Conservation (phyloP, 2,329 filamentous ascomycete genomes). For the Fusarium camptoceras region DNA sequence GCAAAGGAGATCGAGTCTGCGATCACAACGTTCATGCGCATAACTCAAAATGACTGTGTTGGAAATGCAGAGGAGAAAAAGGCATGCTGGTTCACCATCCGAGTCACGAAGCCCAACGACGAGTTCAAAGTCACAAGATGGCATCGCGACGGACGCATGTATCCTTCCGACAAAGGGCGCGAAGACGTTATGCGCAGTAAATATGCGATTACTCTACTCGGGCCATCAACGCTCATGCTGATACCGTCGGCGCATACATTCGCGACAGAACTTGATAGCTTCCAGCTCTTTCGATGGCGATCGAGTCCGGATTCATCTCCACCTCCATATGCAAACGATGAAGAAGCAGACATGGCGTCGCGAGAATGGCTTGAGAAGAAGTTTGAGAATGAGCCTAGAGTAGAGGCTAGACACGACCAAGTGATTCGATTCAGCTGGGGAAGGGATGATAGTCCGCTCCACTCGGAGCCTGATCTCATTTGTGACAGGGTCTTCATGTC, state of each 20-base stretch:
- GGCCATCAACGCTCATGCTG: conserved; percentile 3
- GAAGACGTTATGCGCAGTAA: not conserved
- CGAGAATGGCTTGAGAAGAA: not conserved
- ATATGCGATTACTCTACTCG: not conserved
- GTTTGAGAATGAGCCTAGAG: not conserved
- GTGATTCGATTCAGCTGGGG: conserved; percentile 7
- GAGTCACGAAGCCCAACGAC: not conserved
- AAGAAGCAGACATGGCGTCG: not conserved
- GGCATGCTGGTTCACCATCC: not conserved
- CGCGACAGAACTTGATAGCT: not conserved
- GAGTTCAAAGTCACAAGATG: not conserved
- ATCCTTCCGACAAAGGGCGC: not conserved
- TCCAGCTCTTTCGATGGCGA: not conserved
- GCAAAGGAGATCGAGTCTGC: not conserved
- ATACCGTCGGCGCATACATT: not conserved
- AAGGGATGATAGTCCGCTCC: not conserved
- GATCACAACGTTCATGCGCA: not conserved
- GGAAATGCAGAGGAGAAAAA: not conserved
- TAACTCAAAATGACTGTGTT: not conserved
- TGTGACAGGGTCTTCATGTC: conserved; percentile 7
- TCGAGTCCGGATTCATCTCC: not conserved
- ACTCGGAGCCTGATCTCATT: conserved; percentile 7
- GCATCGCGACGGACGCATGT: conserved; percentile 2
- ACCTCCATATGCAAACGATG: not conserved
- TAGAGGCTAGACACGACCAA: not conserved